Evolutionary conservation across 306 rosid genomes (phyloP), one percentile per base, ranked within the genome.

Genomic region (Hippophae gyantsensis): DNA sequence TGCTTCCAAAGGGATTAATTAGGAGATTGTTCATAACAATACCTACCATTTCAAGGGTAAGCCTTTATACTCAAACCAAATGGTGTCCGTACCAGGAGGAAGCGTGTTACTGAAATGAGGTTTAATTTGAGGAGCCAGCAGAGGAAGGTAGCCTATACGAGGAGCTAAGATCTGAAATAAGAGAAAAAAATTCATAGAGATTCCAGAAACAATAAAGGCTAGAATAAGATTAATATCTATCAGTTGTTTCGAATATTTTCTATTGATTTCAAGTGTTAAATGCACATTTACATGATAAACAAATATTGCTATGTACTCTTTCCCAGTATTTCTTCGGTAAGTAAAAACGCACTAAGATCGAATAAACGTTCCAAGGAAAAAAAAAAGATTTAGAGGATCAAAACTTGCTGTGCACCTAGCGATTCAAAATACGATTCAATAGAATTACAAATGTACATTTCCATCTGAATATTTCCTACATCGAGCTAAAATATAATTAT

Each of bases 11-110:
- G 27, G 12, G 44, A 51, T 25, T 42, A 18, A 18, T 23, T 41
- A 5, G 9, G 42, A 42, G 46, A 9, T 42, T 2, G 13, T 40
- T 18, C 18, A 53, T 55, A 49, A 62, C 54, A 25, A 25, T 10
- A 32, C 51, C 13, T 71, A 90, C 98, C 99, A 92, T 68, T 92
- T 92, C 61, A 92, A 84, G 50, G 96, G 93, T 27, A 92, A 74
- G 43, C 99, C 96, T 63, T 78, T 85, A 82, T 79, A 88, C 50
- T 92, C 99, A 60, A 92, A 92, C 99, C 99, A 92, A 64, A 92
- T 65, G 44, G 99, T 71, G 74, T 92, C 99, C 0, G 61, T 72
- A 26, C 89, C 95, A 38, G 99, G 99, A 60, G 99, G 96, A 27
- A 92, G 96, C 3, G 95, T 43, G 43, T 61, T 14, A 60, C 87